Evolutionary conservation across 129 eudicot species (phyloP).

Genomic region (Solidago caesia): DNA sequence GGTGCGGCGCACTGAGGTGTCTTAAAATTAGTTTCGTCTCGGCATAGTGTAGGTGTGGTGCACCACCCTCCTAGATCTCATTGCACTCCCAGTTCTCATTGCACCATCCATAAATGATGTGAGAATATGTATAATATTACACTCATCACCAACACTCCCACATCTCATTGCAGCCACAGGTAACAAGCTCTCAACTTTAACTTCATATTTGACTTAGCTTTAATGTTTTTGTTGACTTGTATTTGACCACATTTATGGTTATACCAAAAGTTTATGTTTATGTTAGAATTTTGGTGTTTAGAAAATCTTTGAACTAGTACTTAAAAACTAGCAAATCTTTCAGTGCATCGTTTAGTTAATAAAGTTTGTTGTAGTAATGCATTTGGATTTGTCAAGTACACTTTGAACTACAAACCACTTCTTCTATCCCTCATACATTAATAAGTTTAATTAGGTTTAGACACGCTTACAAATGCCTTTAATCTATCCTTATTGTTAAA

Average conservation of each 20-base stretch:
- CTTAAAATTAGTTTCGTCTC: too few relatives aligned
- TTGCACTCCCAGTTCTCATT: too few relatives aligned
- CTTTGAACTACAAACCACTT: background rate
- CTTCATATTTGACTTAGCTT: background rate
- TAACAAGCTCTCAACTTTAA: conserved; percentile 27
- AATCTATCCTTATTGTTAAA: too few relatives aligned
- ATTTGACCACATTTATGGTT: conserved; percentile 11
- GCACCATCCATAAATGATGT: too few relatives aligned
- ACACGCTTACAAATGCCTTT: too few relatives aligned
- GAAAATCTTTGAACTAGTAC: background rate
- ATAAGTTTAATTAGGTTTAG: too few relatives aligned
- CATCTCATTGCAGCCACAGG: conserved; percentile 51
- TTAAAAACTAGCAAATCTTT: background rate
- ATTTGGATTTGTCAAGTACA: conserved; percentile 19
- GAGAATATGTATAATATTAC: too few relatives aligned
- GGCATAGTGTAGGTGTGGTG: too few relatives aligned
- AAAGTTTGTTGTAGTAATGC: background rate
- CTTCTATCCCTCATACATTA: too few relatives aligned
- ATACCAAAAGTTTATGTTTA: background rate
- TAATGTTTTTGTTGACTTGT: background rate
- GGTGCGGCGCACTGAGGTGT: too few relatives aligned
- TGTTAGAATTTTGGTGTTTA: background rate
- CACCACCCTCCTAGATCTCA: too few relatives aligned
- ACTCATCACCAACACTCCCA: conserved; percentile 31
- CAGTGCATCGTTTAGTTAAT: background rate